Evolutionary conservation across 2,329 filamentous ascomycete species (phyloP).

Genomic region (Penicillium decumbens): DNA sequence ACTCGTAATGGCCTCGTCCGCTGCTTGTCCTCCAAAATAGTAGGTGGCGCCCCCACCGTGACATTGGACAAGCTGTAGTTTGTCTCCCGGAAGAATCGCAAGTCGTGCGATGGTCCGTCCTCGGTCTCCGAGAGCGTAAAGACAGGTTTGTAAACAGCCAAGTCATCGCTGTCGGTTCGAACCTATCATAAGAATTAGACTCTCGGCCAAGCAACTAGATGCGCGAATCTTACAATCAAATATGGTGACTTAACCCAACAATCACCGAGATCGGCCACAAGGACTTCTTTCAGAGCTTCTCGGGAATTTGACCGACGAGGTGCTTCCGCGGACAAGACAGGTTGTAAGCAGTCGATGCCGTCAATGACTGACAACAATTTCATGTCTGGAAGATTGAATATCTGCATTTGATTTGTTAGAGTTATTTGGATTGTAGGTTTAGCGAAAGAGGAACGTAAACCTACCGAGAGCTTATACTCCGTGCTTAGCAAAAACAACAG

Average conservation of each 20-base stretch:
- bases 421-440: neutral
- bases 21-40: conserved; percentile 21
- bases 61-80: conserved; percentile 64
- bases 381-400: conserved; percentile 72
- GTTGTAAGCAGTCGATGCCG: conserved; percentile 71
- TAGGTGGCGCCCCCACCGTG: conserved; percentile 46
- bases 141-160: conserved; percentile 83
- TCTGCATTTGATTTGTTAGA: conserved; percentile 42
- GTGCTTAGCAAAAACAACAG: conserved; percentile 73
- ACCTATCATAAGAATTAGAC: conserved; percentile 48
- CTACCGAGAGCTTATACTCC: conserved; percentile 69
- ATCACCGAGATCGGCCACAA: conserved; percentile 83
- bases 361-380: conserved; percentile 70
- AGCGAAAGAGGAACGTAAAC: conserved; percentile 28
- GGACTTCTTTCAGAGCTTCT: conserved; percentile 70
- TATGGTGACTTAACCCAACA: conserved; percentile 65
- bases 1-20: conserved; percentile 44
- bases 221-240: conserved; percentile 61
- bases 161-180: conserved; percentile 72
- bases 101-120: conserved; percentile 24
- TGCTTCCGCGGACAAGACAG: conserved; percentile 67
- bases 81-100: conserved; percentile 72
- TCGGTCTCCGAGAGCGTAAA: conserved; percentile 35
- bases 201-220: neutral
- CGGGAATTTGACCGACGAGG: conserved; percentile 66